Base-by-base conservation (phyloP, 2,329 filamentous ascomycete species). In the Exophiala sp. region DNA sequence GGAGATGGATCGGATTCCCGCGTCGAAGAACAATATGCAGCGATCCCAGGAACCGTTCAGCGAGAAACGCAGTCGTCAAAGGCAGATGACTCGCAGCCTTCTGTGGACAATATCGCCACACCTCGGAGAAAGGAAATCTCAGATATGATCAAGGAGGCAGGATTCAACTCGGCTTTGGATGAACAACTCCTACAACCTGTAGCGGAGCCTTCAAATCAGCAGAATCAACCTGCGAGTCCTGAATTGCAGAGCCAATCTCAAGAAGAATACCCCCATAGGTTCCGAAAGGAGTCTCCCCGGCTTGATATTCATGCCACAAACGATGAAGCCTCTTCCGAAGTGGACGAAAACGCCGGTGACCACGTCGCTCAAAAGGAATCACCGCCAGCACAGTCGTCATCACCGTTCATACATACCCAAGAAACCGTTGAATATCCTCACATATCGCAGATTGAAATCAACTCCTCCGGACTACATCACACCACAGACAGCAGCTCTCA, bases 111-210 rank as follows among this genome's bases (percentile, higher is more conserved):
- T 7, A 59, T 68, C 14, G 67, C 63, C 53, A 50, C 68, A 56
- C 60, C 67, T 57, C 60, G 67, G 55, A 64, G 66, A 35, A 46
- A 63, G 9, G 68, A 73, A 19, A 73, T 75, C 32, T 69, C 68
- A 40, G 59, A 67, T 35, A 62, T 76, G 41, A 76, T 76, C 34
- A 68, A 66, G 42, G 70, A 76, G 41, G 73, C 72, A 11, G 74
- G 73, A 2, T 76, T 75, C 59, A 65, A 71, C 29, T 71, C 71
- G 18, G 67, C 67, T 14, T 58, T 76, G 37, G 67, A 71, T 43
- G 70, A 70, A 2, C 67, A 73, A 11, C 47, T 64, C 30, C 50
- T 57, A 14, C 29, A 52, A 11, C 49, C 58, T 18, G 46, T 53
- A 16, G 3, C 24, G 22, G 35, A 40, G 14, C 24, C 22, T 21